Evolutionary conservation across 768 basidiomycete species (phyloP), one percentile per base, ranked within the genome.

Genomic region (Tephrocybe rancida): DNA sequence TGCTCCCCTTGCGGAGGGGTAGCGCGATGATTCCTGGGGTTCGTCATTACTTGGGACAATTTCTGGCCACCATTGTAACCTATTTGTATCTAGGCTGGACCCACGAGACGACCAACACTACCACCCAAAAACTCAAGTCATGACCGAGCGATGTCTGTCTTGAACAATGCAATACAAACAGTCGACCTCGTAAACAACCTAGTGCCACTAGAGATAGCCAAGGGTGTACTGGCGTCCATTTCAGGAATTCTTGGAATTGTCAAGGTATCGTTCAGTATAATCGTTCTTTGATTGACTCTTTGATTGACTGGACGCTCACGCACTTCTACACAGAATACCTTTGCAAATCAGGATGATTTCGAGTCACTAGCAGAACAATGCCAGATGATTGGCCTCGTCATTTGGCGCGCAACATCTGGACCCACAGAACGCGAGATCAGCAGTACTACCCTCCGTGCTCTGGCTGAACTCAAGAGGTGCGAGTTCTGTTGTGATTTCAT

Each of bases 311-410:
- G n/a, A n/a, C n/a, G n/a, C n/a, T n/a, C n/a, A n/a, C n/a, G n/a
- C n/a, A n/a, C n/a, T n/a, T n/a, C n/a, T n/a, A n/a, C 16, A 34
- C 22, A 60, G 54, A 50, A 19, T 16, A 57, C 52, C 0, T 42
- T 54, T 1, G 16, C 6, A 1, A 57, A 53, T 21, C 46, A 48
- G 13, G 46, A 21, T 10, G 54, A 59, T 19, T 59, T 59, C 9
- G 10, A 13, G 11, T 51, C 47, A 21, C 26, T 59, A 0, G 42
- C 37, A n/a, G 58, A 56, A 29, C 54, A 54, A 48, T 59, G 58
- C 22, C 44, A 56, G 26, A 56, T 24, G 11, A 59, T 59, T 21
- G n/a, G 32, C 5, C 50, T 59, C 3, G 18, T 49, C 1, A 44
- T 59, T 46, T 55, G 54, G 50, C 50, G 44, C 2, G 52, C 55